Conservation (phyloP, 2,329 filamentous ascomycete species). For the Gremmenia infestans region DNA sequence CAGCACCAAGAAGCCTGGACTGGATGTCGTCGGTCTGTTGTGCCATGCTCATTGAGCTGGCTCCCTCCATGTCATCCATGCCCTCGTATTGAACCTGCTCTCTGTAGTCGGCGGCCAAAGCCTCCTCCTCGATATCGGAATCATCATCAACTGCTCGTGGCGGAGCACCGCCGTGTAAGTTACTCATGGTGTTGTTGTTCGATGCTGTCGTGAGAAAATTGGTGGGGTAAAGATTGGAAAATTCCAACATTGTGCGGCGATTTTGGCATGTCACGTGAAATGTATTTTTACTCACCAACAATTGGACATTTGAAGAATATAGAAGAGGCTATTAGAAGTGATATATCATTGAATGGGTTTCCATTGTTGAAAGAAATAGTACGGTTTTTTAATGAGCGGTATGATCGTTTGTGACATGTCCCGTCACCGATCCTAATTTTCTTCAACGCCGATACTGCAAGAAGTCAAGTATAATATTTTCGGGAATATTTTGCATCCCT, state of each 20-base stretch:
- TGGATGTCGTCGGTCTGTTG: constrained; percentile 88
- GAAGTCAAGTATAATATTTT: too few species aligned
- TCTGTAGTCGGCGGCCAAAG: constrained; percentile 89
- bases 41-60: constrained; percentile 62
- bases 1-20: constrained; percentile 82
- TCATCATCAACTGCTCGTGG: constrained; percentile 66
- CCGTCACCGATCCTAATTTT: too few species aligned
- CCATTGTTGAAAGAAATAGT: too few species aligned
- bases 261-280: constrained; percentile 6
- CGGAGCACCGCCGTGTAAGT: constrained; percentile 56
- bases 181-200: constrained; percentile 46
- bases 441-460: too few species aligned
- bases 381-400: too few species aligned
- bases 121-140: constrained; percentile 94
- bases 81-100: constrained; percentile 94
- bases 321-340: too few species aligned
- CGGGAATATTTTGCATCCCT: too few species aligned
- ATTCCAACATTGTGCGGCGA: constrained; percentile 11
- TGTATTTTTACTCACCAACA: not conserved
- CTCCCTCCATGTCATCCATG: constrained; percentile 75
- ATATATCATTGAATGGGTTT: too few species aligned
- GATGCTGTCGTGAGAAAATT: constrained; percentile 2
- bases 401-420: too few species aligned
- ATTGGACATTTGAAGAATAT: too few species aligned
- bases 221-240: constrained; percentile 15